phyloP scores from a whole-genome alignment of 106 monocot genomes.

The Ottelia alismoides region DNA sequence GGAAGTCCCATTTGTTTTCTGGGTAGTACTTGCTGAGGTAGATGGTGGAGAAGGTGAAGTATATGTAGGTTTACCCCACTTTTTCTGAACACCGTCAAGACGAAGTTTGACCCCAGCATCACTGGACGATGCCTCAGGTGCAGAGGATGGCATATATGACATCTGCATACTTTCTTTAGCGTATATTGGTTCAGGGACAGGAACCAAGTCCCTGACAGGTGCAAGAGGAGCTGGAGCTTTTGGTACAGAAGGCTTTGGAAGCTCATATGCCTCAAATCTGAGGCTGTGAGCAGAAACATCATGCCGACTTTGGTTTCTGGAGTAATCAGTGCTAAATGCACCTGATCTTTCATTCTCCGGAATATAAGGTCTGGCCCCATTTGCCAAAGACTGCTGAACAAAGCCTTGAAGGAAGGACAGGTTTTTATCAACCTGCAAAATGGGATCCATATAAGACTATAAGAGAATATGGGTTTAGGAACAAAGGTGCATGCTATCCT shows the following conservation, averaged over 20 bases:
- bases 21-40: constrained; percentile 15
- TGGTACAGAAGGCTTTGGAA: constrained; percentile 48
- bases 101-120: constrained; percentile 50
- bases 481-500: too few relatives aligned
- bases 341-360: constrained; percentile 65
- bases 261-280: constrained; percentile 89
- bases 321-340: constrained; percentile 23
- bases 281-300: constrained; percentile 52
- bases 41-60: constrained; percentile 45
- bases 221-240: constrained; percentile 13
- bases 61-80: constrained; percentile 87
- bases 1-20: constrained; percentile 42
- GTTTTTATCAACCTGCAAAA: too few relatives aligned
- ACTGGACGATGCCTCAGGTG: constrained; percentile 23
- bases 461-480: too few relatives aligned
- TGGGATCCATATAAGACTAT: too few relatives aligned
- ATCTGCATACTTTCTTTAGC: constrained; percentile 24
- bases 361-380: too few relatives aligned
- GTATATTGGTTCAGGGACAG: constrained; percentile 31
- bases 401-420: too few relatives aligned
- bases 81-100: constrained; percentile 85
- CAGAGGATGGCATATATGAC: constrained; percentile 12
- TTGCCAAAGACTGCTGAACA: too few relatives aligned
- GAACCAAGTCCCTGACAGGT: constrained; percentile 34
- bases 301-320: constrained; percentile 40